Percentiles rank a stretch among this genome's conserved stretches.
Evolutionary conservation across 768 basidiomycete species (phyloP).

Genomic region (Mycena latifolia): DNA sequence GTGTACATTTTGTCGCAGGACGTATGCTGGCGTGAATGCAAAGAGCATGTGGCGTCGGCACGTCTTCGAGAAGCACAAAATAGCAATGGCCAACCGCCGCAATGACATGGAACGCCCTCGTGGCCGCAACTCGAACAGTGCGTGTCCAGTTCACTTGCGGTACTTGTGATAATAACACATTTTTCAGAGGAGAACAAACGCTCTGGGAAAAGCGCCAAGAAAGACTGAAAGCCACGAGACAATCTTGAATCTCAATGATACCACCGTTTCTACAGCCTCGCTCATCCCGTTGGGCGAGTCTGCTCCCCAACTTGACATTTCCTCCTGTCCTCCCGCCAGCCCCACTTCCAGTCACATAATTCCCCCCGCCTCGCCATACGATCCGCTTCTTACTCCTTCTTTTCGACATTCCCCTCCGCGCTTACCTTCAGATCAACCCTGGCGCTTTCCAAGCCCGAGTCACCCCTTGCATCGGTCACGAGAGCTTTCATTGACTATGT

Average conservation of each 20-base stretch:
- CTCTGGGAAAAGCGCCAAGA: constrained; percentile 23
- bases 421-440: constrained; percentile 83
- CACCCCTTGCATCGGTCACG: constrained; percentile 78
- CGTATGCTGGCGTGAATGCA: constrained; percentile 88
- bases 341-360: constrained; percentile 48
- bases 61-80: constrained; percentile 91
- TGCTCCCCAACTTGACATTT: constrained; percentile 51
- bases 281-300: constrained; percentile 43
- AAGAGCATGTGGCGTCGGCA: constrained; percentile 94
- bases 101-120: constrained; percentile 76
- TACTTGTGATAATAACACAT: constrained; percentile 35
- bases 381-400: constrained; percentile 79
- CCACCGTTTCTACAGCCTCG: constrained; percentile 37
- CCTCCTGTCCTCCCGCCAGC: constrained; percentile 43
- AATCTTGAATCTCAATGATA: constrained; percentile 14
- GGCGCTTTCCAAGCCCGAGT: constrained; percentile 85
- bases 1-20: constrained; percentile 88
- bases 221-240: constrained; percentile 26
- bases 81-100: constrained; percentile 89
- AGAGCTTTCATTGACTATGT: constrained; percentile 75
- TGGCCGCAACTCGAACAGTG: constrained; percentile 75
- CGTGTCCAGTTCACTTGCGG: constrained; percentile 41
- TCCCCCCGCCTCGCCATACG: constrained; percentile 79
- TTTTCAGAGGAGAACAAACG: constrained; percentile 68
- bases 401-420: constrained; percentile 84